These are phyloP conservation scores for Aspergillus olivimuriae DNA, from an alignment of 495 filamentous ascomycete genomes.

Conservation along the genomic window DNA sequence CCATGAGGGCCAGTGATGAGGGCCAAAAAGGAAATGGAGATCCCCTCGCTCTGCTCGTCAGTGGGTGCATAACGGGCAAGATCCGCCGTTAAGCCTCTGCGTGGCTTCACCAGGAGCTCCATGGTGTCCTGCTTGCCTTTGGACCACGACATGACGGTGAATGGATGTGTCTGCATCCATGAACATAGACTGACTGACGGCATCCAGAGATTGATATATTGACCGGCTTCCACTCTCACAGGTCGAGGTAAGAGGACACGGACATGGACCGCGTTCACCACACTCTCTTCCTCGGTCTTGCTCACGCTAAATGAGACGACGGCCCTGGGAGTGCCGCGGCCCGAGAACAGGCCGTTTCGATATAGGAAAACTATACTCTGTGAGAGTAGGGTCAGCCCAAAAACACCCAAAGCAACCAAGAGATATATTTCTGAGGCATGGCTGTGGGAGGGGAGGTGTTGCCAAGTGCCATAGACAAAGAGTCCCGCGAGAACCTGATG, in stretches of 20 bases:
- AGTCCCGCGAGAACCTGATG: conserved; percentile 22
- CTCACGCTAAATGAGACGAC: conserved; percentile 11
- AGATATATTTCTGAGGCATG: conserved; percentile 19
- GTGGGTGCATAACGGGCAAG: conserved; percentile 3
- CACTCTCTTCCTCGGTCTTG: conserved; percentile 10
- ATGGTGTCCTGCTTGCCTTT: conserved; percentile 16
- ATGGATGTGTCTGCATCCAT: conserved; percentile 33
- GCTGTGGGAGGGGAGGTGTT: conserved; percentile 12
- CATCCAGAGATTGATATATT: conserved; percentile 37
- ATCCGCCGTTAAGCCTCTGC: conserved; percentile 9
- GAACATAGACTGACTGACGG: conserved; percentile 24
- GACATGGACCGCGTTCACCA: conserved; percentile 14
- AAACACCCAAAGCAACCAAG: conserved; percentile 17
- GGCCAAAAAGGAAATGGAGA: conserved; percentile 12
- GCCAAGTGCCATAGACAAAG: conserved; percentile 22
- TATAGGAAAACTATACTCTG: conserved; percentile 17
- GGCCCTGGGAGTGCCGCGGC: conserved; percentile 12
- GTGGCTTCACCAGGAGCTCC: conserved; percentile 22
- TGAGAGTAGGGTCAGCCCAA: conserved; percentile 14
- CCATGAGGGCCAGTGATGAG: conserved; percentile 27
- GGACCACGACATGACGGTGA: conserved; percentile 31
- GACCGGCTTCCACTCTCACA: conserved; percentile 24
- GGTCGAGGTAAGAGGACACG: conserved; percentile 18
- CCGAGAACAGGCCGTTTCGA: conserved; percentile 21
- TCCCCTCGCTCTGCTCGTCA: background rate